Percentiles rank a stretch among this genome's conserved stretches.
Evolutionary conservation across 192 early-diverging fungal genomes (phyloP).

Genomic region (Coemansia guatemalensis): DNA sequence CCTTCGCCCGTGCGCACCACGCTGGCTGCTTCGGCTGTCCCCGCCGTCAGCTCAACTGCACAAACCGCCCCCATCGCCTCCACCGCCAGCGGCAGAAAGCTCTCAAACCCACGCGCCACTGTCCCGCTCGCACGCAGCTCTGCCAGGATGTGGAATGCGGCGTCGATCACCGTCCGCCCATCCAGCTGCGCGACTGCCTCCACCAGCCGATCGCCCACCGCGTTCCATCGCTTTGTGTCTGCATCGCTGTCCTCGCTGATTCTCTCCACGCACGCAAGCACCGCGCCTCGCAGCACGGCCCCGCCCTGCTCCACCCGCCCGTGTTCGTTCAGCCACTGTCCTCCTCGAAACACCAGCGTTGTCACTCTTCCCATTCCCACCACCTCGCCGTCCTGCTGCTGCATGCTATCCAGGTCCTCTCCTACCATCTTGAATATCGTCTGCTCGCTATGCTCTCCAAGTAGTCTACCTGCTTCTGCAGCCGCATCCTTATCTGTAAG

Average conservation of each 20-base stretch:
- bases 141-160: conserved; percentile 38
- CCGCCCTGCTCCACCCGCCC: no score
- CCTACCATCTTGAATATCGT: conserved; percentile 29
- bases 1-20: conserved; percentile 33
- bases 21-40: conserved; percentile 4
- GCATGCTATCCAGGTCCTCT: conserved; percentile 11
- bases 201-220: conserved; percentile 28
- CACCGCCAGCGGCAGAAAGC: conserved; percentile 37
- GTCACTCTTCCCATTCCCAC: no score
- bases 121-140: conserved; percentile 42
- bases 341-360: no score
- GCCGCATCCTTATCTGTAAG: conserved; percentile 16
- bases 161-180: conserved; percentile 31
- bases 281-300: neutral
- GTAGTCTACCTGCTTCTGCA: conserved; percentile 22
- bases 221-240: conserved; percentile 16
- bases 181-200: conserved; percentile 32
- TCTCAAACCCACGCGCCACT: conserved; percentile 11
- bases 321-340: no score
- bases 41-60: conserved; percentile 28
- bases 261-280: conserved; percentile 30
- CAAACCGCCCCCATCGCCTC: conserved; percentile 45
- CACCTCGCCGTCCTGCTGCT: neutral
- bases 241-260: conserved; percentile 38
- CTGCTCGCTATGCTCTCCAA: conserved; percentile 12